Conservation (phyloP, 2,329 filamentous ascomycete species). For the Sarocladium brachiariae region DNA sequence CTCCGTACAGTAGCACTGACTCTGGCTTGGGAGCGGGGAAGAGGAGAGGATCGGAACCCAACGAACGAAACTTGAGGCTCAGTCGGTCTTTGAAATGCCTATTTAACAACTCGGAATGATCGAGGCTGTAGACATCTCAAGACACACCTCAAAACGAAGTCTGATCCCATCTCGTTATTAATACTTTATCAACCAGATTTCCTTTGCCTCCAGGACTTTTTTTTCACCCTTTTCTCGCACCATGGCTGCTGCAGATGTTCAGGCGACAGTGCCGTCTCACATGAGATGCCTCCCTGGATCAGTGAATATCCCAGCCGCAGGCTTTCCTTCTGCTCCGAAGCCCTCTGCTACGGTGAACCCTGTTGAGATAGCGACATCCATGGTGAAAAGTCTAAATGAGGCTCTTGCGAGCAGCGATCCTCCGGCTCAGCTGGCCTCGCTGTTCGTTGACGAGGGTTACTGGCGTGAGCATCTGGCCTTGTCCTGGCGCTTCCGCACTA, state of each 20-base stretch:
- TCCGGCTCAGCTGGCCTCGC: background rate
- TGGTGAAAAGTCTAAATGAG: background rate
- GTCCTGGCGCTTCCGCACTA: conserved; percentile 43
- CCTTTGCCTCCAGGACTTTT: no score
- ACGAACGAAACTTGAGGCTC: no score
- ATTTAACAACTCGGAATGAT: no score
- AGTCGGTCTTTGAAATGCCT: no score
- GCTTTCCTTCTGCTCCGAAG: conserved; percentile 29
- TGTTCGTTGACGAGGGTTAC: conserved; percentile 23
- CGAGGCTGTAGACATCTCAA: no score
- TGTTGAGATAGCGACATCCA: background rate
- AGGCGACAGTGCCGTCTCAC: conserved; percentile 17
- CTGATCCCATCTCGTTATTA: no score
- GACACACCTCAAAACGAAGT: no score
- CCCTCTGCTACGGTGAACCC: conserved; percentile 25
- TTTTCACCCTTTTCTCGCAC: no score
- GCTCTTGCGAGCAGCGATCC: background rate
- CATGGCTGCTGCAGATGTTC: conserved; percentile 8
- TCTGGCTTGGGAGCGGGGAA: no score
- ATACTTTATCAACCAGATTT: no score
- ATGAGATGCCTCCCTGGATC: conserved; percentile 39
- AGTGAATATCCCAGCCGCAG: conserved; percentile 42
- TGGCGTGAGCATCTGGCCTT: conserved; percentile 49
- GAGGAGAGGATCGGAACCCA: no score
- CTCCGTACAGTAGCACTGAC: no score